These are phyloP conservation scores for Aspergillus sclerotioniger DNA, from an alignment of 495 filamentous ascomycete genomes.

Conservation along the genomic window DNA sequence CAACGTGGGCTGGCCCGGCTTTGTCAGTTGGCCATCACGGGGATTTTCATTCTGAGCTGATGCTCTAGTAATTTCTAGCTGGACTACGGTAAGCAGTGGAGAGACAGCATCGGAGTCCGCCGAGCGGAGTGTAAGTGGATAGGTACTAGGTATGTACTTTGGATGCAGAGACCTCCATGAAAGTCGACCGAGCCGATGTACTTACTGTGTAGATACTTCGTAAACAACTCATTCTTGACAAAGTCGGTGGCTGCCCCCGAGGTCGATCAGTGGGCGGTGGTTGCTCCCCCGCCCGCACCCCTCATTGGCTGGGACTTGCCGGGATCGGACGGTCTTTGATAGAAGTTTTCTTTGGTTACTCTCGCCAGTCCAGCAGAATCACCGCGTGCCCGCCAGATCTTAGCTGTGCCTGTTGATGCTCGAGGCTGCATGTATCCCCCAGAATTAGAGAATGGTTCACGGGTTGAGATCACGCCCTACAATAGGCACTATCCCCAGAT, in stretches of 20 bases:
- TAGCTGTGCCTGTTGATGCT: not conserved
- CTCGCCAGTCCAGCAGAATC: no score
- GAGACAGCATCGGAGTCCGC: no score
- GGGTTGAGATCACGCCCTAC: not conserved
- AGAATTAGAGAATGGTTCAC: not conserved
- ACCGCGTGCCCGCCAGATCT: not conserved
- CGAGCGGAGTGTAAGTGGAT: no score
- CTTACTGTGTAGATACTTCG: not conserved
- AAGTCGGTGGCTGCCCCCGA: not conserved
- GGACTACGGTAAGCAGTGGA: no score
- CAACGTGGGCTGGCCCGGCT: not conserved
- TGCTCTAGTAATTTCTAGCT: not conserved
- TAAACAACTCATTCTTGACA: not conserved
- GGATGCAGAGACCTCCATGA: no score
- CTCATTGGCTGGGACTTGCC: conserved; percentile 3
- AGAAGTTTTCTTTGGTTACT: not conserved
- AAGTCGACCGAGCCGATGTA: no score
- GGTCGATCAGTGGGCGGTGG: conserved; percentile 3
- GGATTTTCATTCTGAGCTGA: not conserved
- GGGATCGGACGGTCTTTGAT: conserved; percentile 6
- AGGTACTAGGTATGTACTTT: no score
- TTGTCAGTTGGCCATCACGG: not conserved
- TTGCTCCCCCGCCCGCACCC: conserved; percentile 1
- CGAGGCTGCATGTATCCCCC: no score
- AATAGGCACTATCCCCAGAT: not conserved